Conservation (phyloP, 768 basidiomycete genomes). For the Chlorophyllum brunneum region DNA sequence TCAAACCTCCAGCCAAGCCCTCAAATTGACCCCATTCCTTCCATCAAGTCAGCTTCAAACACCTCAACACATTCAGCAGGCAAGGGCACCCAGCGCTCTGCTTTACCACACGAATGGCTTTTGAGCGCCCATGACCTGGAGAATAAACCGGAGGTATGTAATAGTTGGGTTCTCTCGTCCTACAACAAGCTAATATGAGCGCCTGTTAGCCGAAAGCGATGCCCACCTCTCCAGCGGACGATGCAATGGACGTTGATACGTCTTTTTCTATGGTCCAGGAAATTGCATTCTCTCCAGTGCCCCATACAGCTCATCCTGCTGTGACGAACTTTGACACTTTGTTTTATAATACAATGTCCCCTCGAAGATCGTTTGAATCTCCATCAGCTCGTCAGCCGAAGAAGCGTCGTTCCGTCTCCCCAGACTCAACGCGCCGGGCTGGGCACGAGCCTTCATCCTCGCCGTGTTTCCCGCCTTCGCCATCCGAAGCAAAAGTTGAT, state of each 20-base stretch:
- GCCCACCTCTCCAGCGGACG: conserved; percentile 44
- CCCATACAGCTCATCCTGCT: conserved; percentile 49
- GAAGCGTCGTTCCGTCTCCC: conserved; percentile 61
- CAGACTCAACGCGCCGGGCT: conserved; percentile 36
- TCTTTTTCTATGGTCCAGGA: conserved; percentile 33
- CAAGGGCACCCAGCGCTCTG: conserved; percentile 59
- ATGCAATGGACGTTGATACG: conserved; percentile 82
- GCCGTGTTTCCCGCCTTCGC: conserved; percentile 45
- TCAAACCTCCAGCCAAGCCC: conserved; percentile 28
- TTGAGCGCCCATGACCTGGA: conserved; percentile 22
- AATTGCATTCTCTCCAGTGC: conserved; percentile 29
- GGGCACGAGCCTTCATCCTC: conserved; percentile 43
- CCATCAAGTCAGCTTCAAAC: conserved; percentile 27
- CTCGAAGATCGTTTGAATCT: conserved; percentile 42
- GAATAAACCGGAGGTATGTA: conserved; percentile 24
- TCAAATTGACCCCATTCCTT: conserved; percentile 26
- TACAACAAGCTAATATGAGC: not conserved
- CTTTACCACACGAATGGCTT: conserved; percentile 63
- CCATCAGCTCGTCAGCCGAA: conserved; percentile 35
- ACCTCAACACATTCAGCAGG: conserved; percentile 37
- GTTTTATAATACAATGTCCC: conserved; percentile 58
- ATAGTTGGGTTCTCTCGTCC: not conserved
- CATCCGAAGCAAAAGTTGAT: conserved; percentile 45
- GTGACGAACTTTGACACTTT: conserved; percentile 52
- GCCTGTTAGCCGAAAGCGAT: conserved; percentile 31